A percentile compares a stretch with the other conserved stretches of the same genome.
These are phyloP conservation scores for Coemansia sp. DNA, from an alignment of 192 early-diverging fungal species.

Conservation along the genomic window DNA sequence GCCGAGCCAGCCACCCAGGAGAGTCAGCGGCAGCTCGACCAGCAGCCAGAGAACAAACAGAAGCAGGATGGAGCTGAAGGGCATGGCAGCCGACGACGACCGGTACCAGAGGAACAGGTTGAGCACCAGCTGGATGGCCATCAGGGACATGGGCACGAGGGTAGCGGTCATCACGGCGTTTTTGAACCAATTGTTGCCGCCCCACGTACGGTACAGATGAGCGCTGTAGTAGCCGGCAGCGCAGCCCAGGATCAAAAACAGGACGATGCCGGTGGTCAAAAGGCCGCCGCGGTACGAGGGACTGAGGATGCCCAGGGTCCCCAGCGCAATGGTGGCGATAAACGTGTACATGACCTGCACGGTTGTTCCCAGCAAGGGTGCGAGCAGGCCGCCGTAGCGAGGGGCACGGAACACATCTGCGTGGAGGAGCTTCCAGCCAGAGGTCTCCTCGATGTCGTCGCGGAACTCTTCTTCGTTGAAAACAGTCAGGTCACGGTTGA, in stretches of 20 bases:
- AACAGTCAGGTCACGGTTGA: conserved; percentile 58
- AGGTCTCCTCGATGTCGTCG: conserved; percentile 67
- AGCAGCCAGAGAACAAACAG: conserved; percentile 77
- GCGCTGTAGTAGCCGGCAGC: conserved; percentile 68
- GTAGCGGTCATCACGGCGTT: conserved; percentile 64
- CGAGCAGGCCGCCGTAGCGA: conserved; percentile 59
- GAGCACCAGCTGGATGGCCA: conserved; percentile 63
- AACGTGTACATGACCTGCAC: conserved; percentile 64
- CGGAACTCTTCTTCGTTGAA: conserved; percentile 51
- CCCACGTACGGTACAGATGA: conserved; percentile 68
- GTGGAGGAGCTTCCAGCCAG: conserved; percentile 74
- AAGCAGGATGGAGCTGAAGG: conserved; percentile 81
- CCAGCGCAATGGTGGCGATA: conserved; percentile 55
- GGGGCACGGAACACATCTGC: conserved; percentile 77
- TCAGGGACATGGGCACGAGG: conserved; percentile 59
- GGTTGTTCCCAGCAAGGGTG: conserved; percentile 70
- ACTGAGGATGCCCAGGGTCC: conserved; percentile 59
- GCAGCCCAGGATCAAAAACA: conserved; percentile 57
- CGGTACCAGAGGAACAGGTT: conserved; percentile 86
- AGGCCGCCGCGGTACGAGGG: conserved; percentile 66
- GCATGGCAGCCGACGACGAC: conserved; percentile 85
- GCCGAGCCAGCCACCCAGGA: conserved; percentile 86
- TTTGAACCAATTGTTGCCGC: conserved; percentile 64
- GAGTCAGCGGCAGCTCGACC: conserved; percentile 72
- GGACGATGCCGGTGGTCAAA: conserved; percentile 53